Evolutionary conservation across 208 protist genomes (phyloP).

Genomic region (Spongospora subterranea): DNA sequence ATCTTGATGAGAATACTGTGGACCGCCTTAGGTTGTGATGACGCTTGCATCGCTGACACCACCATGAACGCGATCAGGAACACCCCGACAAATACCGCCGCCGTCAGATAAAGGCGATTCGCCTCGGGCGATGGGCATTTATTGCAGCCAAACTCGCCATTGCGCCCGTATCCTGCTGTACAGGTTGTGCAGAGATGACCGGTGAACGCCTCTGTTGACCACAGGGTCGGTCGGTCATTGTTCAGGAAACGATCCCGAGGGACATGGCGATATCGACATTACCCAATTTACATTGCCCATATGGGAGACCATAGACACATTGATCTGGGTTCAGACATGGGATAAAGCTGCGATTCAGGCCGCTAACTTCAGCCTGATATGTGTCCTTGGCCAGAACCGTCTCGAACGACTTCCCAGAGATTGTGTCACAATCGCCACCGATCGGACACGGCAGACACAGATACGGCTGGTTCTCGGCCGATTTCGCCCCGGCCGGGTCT

Average conservation of each 20-base stretch:
- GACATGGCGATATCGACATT: neutral
- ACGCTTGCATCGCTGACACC: slow-evolving; percentile 7
- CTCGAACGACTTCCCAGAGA: neutral
- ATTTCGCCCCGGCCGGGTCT: neutral
- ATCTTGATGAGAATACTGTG: slow-evolving; percentile 53
- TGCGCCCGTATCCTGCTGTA: slow-evolving; percentile 18
- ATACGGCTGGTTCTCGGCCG: slow-evolving; percentile 46
- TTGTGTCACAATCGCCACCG: slow-evolving; percentile 22
- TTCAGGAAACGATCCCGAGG: neutral
- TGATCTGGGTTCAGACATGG: neutral
- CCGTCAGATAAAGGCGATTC: slow-evolving; percentile 14
- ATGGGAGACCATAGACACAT: neutral
- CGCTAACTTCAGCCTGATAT: slow-evolving; percentile 49
- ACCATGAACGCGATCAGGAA: slow-evolving; percentile 6
- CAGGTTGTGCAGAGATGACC: slow-evolving; percentile 33
- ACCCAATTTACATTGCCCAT: neutral
- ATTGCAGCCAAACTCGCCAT: slow-evolving; percentile 31
- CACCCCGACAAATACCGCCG: neutral
- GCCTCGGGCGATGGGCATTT: neutral
- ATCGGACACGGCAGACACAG: neutral
- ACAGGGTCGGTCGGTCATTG: neutral
- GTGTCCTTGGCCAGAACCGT: slow-evolving; percentile 14
- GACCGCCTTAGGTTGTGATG: slow-evolving; percentile 21
- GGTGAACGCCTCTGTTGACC: neutral
- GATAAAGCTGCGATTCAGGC: slow-evolving; percentile 46